phyloP scores from a whole-genome alignment of 192 early-diverging fungal species.

The Podila clonocystis region DNA sequence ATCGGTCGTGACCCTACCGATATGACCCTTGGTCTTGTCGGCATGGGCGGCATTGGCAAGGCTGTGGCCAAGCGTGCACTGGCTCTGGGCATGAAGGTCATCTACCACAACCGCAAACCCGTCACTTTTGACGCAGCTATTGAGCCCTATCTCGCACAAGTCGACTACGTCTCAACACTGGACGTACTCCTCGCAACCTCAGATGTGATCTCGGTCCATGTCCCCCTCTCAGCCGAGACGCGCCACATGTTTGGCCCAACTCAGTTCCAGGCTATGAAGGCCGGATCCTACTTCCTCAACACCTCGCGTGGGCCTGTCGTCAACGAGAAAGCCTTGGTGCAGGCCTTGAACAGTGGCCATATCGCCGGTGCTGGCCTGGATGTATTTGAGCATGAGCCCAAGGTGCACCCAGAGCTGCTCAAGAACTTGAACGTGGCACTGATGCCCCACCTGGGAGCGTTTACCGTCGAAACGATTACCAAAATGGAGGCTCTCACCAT shows the following conservation, averaged over 20 bases:
- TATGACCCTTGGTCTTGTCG: constrained; percentile 66
- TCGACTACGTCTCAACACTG: constrained; percentile 34
- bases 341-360: constrained; percentile 49
- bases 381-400: constrained; percentile 61
- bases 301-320: constrained; percentile 55
- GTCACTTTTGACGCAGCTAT: constrained; percentile 1
- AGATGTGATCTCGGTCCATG: constrained; percentile 45
- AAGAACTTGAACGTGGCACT: constrained; percentile 45
- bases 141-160: constrained; percentile 39
- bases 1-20: constrained; percentile 43
- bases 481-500: constrained; percentile 52
- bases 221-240: constrained; percentile 46
- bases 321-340: constrained; percentile 50
- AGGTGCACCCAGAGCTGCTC: constrained; percentile 39
- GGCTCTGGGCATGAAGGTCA: constrained; percentile 55
- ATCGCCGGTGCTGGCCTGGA: constrained; percentile 57
- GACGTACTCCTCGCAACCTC: constrained; percentile 23
- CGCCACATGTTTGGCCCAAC: constrained; percentile 45
- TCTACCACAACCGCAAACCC: constrained; percentile 45
- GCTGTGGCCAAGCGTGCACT: constrained; percentile 59
- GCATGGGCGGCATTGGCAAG: constrained; percentile 66
- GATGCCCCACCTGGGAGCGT: constrained; percentile 45
- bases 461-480: constrained; percentile 40
- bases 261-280: constrained; percentile 49
- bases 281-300: constrained; percentile 51